Base-by-base conservation (phyloP, 2,329 filamentous ascomycete species). In the Colletotrichum gloeosporioides region DNA sequence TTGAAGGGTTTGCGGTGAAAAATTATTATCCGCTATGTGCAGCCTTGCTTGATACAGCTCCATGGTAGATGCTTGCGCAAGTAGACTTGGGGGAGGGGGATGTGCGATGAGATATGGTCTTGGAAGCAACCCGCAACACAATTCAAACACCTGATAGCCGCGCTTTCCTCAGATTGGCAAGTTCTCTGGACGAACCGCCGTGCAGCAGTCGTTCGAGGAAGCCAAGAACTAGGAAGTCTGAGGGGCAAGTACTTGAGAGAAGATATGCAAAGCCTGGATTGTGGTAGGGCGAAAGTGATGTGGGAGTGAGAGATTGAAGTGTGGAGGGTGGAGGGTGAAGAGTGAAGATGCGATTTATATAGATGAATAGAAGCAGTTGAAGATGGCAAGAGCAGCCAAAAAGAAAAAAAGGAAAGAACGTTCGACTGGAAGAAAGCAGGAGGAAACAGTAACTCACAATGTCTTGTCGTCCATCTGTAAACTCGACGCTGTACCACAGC, bases 381-480 rank as follows among this genome's bases (percentile, higher is more conserved):
- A 36, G 62, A 27, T 6, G 34, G 34, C 8, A 44, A 64, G 59
- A 62, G 59, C 59, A 22, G 6, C 29, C 22, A 22, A 22, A 22
- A 59, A 15, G 5, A 63, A 29, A 62, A 61, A 27, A 64, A 29
- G 25, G 55, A 34, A 65, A 59, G 57, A 71, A 18, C 34, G 32
- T 13, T 29, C 31, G 25, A 29, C 15, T 59, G 25, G n/a, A 36
- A 39, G 31, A 29, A 64, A 57, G 53, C 18, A n/a, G 31, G 64
- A 18, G 29, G 18, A 75, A 31, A n/a, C 8, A 32, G 8, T 6
- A 15, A 86, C 88, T 84, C 84, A 90, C 89, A 79, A 84, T 75
- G 70, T 88, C 84, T 77, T 85, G 78, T 66, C 85, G 83, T 29
- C 88, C 88, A 78, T 90, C 88, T 34, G 85, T 85, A 64, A 89